Conservation (phyloP, 148 eudicot genomes). For the Diospyros lotus region DNA sequence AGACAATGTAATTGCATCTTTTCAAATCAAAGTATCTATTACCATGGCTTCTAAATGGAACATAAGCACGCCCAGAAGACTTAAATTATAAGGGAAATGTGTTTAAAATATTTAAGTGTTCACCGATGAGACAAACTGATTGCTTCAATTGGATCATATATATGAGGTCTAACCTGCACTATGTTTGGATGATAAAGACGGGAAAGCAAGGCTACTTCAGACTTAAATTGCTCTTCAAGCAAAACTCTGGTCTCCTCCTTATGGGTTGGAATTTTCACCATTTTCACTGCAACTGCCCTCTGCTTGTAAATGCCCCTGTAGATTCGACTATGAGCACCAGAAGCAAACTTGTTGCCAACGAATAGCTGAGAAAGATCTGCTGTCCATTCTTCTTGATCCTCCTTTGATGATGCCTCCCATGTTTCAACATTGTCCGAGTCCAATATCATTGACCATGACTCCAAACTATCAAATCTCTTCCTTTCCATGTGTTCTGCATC, state of each 20-base stretch:
- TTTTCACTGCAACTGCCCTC: slow-evolving; percentile 90
- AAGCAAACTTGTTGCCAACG: slow-evolving; percentile 89
- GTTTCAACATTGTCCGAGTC: slow-evolving; percentile 83
- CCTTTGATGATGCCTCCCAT: slow-evolving; percentile 60
- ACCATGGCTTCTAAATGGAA: too few species aligned
- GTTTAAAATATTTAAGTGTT: too few species aligned
- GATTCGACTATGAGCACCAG: slow-evolving; percentile 90
- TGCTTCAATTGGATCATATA: too few species aligned
- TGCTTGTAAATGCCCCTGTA: slow-evolving; percentile 93
- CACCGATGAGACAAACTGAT: too few species aligned
- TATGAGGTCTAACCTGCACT: slow-evolving; percentile 49
- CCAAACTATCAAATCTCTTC: slow-evolving; percentile 81
- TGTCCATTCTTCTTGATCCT: slow-evolving; percentile 87
- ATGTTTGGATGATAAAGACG: slow-evolving; percentile 79
- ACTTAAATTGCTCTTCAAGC: slow-evolving; percentile 78
- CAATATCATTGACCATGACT: slow-evolving; percentile 94
- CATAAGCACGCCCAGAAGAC: too few species aligned
- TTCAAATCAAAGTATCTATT: too few species aligned
- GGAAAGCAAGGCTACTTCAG: slow-evolving; percentile 84
- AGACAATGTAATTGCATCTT: too few species aligned
- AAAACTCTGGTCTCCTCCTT: slow-evolving; percentile 64
- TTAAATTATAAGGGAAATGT: too few species aligned
- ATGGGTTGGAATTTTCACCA: slow-evolving; percentile 88
- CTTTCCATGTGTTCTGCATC: slow-evolving; percentile 59
- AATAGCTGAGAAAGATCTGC: slow-evolving; percentile 94